These are phyloP conservation scores for Megacollybia marginata DNA, from an alignment of 768 basidiomycete genomes.

Conservation along the genomic window DNA sequence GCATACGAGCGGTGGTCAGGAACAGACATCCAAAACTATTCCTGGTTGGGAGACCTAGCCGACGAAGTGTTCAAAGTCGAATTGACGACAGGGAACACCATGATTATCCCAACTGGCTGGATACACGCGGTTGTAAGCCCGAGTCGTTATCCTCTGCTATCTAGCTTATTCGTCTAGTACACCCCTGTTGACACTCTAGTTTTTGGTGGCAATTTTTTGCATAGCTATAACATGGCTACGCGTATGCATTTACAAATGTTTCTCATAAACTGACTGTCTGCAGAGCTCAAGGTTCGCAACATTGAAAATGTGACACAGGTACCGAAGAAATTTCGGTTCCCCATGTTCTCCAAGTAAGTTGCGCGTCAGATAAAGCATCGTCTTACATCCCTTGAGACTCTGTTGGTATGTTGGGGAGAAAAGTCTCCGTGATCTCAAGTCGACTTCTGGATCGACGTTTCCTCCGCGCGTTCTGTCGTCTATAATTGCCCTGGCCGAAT, in stretches of 20 bases:
- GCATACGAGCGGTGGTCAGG: constrained; percentile 95
- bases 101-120: constrained; percentile 96
- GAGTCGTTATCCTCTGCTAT: neutral
- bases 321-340: constrained; percentile 87
- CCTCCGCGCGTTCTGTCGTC: constrained; percentile 60
- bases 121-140: constrained; percentile 88
- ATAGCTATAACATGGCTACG: constrained; percentile 82
- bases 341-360: constrained; percentile 63
- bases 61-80: constrained; percentile 88
- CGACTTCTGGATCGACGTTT: constrained; percentile 26
- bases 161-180: constrained; percentile 39
- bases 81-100: constrained; percentile 70
- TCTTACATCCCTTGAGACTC: constrained; percentile 37
- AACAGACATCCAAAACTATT: constrained; percentile 77
- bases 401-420: constrained; percentile 90
- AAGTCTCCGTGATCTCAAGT: constrained; percentile 65
- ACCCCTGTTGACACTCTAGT: constrained; percentile 91
- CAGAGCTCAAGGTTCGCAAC: constrained; percentile 82
- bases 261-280: neutral
- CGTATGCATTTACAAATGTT: constrained; percentile 43
- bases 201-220: constrained; percentile 96
- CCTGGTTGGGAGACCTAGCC: constrained; percentile 90
- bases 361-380: neutral
- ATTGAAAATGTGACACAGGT: constrained; percentile 93
- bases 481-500: constrained; percentile 62